Conservation (phyloP, 1,139 yeast species). For the Debaryomyces nepalensis region DNA sequence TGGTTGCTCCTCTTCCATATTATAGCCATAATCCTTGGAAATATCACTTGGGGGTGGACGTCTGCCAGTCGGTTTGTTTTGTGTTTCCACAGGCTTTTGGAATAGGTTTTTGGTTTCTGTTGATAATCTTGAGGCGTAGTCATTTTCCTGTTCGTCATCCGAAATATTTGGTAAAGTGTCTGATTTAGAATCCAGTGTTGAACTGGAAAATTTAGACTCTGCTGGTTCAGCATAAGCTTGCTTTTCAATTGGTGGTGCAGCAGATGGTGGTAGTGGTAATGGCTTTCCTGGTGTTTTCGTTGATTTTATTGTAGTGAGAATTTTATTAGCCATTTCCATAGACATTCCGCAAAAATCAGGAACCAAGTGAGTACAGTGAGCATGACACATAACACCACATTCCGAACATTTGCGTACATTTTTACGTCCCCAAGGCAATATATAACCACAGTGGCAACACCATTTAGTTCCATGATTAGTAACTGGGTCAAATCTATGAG, state of each 20-base stretch:
- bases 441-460: conserved; percentile 99
- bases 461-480: conserved; percentile 95
- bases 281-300: conserved; percentile 55
- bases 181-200: conserved; percentile 15
- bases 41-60: conserved; percentile 26
- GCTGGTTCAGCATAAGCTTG: background rate
- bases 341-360: conserved; percentile 99
- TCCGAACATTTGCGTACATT: conserved; percentile 94
- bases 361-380: conserved; percentile 89
- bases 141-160: conserved; percentile 35
- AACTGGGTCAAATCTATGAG: conserved; percentile 90
- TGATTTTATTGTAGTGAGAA: conserved; percentile 80
- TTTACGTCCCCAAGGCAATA: conserved; percentile 92
- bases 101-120: conserved; percentile 38
- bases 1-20: conserved; percentile 6
- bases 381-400: conserved; percentile 94
- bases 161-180: conserved; percentile 21
- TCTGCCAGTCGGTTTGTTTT: conserved; percentile 31
- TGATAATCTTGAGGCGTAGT: conserved; percentile 35
- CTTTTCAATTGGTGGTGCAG: conserved; percentile 2
- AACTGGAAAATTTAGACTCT: conserved; percentile 14
- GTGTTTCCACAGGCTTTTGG: conserved; percentile 41
- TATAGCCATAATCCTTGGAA: conserved; percentile 13
- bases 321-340: conserved; percentile 94
- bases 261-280: conserved; percentile 18